Conservation (phyloP, 2,329 filamentous ascomycete species). For the Graphilbum sp. region DNA sequence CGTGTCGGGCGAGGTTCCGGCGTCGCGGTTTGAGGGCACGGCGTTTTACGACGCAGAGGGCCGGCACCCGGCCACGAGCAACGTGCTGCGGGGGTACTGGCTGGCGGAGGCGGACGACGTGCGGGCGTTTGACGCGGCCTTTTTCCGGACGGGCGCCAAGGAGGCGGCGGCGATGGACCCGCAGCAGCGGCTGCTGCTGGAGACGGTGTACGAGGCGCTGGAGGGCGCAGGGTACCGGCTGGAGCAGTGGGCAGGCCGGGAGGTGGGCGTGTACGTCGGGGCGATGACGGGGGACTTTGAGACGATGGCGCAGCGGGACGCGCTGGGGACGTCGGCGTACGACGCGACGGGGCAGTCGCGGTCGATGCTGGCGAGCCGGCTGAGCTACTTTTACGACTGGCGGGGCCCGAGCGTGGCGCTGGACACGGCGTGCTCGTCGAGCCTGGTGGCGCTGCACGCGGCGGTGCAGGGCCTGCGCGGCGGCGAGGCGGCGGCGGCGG, state of each 20-base stretch:
- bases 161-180: slow-evolving; percentile 13
- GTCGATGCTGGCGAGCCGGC: slow-evolving; percentile 21
- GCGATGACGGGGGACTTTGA: slow-evolving; percentile 16
- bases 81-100: no score
- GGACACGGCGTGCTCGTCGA: slow-evolving; percentile 28
- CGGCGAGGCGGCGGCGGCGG: slow-evolving; percentile 9
- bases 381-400: slow-evolving; percentile 25
- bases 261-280: slow-evolving; percentile 11
- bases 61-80: no score
- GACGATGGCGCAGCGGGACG: slow-evolving; percentile 10
- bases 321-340: slow-evolving; percentile 15
- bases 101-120: slow-evolving; percentile 11
- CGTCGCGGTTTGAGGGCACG: slow-evolving; percentile 17
- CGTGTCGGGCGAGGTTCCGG: slow-evolving; percentile 9
- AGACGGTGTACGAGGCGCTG: slow-evolving; percentile 13
- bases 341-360: slow-evolving; percentile 18
- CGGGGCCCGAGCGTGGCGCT: slow-evolving; percentile 24
- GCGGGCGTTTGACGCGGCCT: slow-evolving; percentile 13
- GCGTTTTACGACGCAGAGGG: slow-evolving; percentile 15
- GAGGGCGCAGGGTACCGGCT: slow-evolving; percentile 13
- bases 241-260: slow-evolving; percentile 7
- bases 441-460: slow-evolving; percentile 23
- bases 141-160: slow-evolving; percentile 14
- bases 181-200: slow-evolving; percentile 10
- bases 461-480: slow-evolving; percentile 15